Percentiles rank a stretch among this genome's conserved stretches.
These are phyloP conservation scores for Isatis tinctoria DNA, from an alignment of 345 rosid genomes.

Conservation along the genomic window DNA sequence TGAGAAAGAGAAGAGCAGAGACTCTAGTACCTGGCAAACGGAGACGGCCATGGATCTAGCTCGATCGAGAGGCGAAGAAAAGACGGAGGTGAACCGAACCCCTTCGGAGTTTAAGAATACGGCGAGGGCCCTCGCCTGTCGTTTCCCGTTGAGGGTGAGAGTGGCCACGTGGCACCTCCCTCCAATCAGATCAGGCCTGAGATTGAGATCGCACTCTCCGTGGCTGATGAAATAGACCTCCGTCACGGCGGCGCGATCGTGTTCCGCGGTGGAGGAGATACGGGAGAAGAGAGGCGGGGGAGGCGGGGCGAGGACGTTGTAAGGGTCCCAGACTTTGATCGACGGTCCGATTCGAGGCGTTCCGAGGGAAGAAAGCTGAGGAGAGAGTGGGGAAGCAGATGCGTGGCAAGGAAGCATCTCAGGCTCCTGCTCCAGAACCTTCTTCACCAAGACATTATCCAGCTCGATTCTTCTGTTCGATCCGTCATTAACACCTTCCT, in stretches of 20 bases:
- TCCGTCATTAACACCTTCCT: conserved; percentile 28
- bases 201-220: conserved; percentile 76
- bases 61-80: conserved; percentile 85
- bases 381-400: conserved; percentile 92
- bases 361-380: conserved; percentile 88
- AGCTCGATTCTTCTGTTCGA: conserved; percentile 30
- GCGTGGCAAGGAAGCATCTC: conserved; percentile 93
- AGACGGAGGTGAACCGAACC: conserved; percentile 69
- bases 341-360: conserved; percentile 96
- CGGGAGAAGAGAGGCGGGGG: conserved; percentile 47
- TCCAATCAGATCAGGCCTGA: conserved; percentile 80
- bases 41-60: conserved; percentile 82
- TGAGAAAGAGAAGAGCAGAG: neutral
- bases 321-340: conserved; percentile 97
- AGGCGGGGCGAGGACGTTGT: conserved; percentile 82
- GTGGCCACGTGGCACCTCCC: conserved; percentile 74
- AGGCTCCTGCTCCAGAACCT: conserved; percentile 87
- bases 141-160: conserved; percentile 74
- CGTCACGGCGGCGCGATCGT: conserved; percentile 28
- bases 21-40: conserved; percentile 69
- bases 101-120: conserved; percentile 83
- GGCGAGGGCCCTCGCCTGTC: conserved; percentile 96
- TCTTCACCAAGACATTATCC: conserved; percentile 54
- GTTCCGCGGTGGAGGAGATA: conserved; percentile 37
- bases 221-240: conserved; percentile 79